Evolutionary conservation across 352 stramenopile genomes (phyloP), one percentile per base, ranked within the genome.

Genomic region (Pythium aquatile): DNA sequence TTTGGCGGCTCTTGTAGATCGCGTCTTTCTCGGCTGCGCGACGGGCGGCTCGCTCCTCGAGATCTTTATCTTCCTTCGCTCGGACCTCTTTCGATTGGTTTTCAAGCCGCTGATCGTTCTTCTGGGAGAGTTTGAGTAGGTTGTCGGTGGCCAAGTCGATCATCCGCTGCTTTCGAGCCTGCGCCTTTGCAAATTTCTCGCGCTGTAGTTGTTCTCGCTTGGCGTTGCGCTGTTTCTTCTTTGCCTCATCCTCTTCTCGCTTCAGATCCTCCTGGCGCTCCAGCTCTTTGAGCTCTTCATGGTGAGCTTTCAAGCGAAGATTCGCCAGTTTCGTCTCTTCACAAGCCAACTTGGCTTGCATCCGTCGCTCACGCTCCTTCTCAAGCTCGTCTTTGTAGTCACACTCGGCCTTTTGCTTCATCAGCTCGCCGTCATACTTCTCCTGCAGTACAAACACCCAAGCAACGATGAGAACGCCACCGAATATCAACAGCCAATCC

Each of bases 141-240:
- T 91, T 90, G 24, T 91, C 75, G 14, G 79, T 82, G 30, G 79
- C 86, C 57, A 91, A 70, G 52, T 95, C 83, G 48, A 95, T 93
- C 86, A 95, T 93, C 20, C 81, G 82, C 63, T 93, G 83, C 56
- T 93, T 93, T 49, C 83, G 72, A 35, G 82, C 73, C 37, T 89
- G 79, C 0, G 78, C 63, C 33, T 77, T 73, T 17, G 80, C 79
- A 39, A 80, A 76, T 54, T 92, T 93, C 37, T 86, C 71, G 3
- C 68, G 67, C 37, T 87, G 75, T 28, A 93, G 58, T 53, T 79
- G 71, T 24, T 91, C 72, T 9, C 85, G 81, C 59, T 89, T 90
- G 10, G 76, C 72, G 39, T 87, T 78, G 4, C 83, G 79, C 42
- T 78, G 55, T 44, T 82, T 74, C 33, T 92, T 93, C 55, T 96